Base-by-base conservation (phyloP, 345 rosid species). In the Acer negundo region DNA sequence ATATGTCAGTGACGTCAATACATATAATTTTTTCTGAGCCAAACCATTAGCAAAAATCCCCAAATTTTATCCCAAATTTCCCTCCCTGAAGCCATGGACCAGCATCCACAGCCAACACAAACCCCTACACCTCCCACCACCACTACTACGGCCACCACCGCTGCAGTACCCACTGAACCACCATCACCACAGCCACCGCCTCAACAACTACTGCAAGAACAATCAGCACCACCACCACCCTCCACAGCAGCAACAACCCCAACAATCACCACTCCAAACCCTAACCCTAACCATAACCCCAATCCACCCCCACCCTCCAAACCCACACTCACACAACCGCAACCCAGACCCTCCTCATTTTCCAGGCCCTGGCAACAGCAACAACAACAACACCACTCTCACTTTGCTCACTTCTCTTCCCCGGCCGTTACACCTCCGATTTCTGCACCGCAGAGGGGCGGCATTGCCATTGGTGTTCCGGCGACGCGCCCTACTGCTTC, bases 331-430 rank as follows among this genome's bases (percentile, higher is more conserved):
- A n/a, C 77, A 28, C 80, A 78, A 6, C 82, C 82, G 38, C 86
- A 75, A 55, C 82, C 71, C 23, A 64, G 38, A 80, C 82, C 84
- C 68, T 71, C 86, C 42, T 16, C 84, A 70, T 80, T 89, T 47
- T 79, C 91, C 64, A 86, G 95, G 81, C 90, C 94, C 10, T 92
- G 94, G 97, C 94, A 90, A 63, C 97, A 88, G 75, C 89, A 65
- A 2, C 77, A 62, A 95, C 93, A 89, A 58, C 94, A 90, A 66
- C 94, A 88, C 67, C 89, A 88, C 70, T 46, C 88, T 12, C 83
- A 87, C 2, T 87, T 89, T 68, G n/a, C 85, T 62, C 90, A 87
- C 53, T 88, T 88, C 71, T 79, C 86, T 20, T 78, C 84, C 17
- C 62, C 89, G 1, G 61, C 91, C 44, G 22, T 83, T 2, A 79